Evolutionary conservation across 805 yeast genomes (phyloP), one percentile per base, ranked within the genome.

Genomic region (Wickerhamomyces strasburgensis): DNA sequence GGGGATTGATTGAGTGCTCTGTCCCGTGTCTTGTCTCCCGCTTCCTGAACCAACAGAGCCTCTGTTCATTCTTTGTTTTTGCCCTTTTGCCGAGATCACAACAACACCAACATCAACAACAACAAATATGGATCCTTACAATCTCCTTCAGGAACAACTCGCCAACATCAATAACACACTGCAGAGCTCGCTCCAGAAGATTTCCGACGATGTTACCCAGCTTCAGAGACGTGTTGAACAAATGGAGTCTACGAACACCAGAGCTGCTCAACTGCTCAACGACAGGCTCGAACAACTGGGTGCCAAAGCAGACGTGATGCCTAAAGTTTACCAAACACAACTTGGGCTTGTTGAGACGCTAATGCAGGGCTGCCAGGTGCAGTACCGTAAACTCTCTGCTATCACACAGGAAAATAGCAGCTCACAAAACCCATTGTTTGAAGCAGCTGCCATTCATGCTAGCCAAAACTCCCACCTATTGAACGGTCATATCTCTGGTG

Each of bases 101-200:
- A n/a, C n/a, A n/a, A n/a, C n/a, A n/a, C n/a, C n/a, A n/a, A n/a
- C n/a, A n/a, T n/a, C n/a, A n/a, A n/a, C n/a, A n/a, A n/a, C n/a
- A 27, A 27, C 35, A 32, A 27, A 24, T 9, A 51, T 53, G 58
- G 55, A 53, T 14, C 42, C 54, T 2, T 51, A 50, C 40, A 47
- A 42, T 25, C 13, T 43, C 33, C 36, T 53, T 6, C 58, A 52
- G 35, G 54, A 54, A 27, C 58, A 51, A 35, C 29, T 54, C 14
- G 43, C 43, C 10, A 33, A 31, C 16, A 40, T 54, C 31, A 47
- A 34, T 34, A 49, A 39, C 38, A 35, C 43, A 14, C 25, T 51
- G 18, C 49, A 42, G 38, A 15, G 24, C 7, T 34, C 50, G 1
- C 9, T 52, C 27, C 38, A 30, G 29, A 49, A 47, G 40, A 36